Percentiles rank a stretch among this genome's conserved stretches.
phyloP scores from a whole-genome alignment of 2,329 filamentous ascomycete genomes.

The Paraphaeosphaeria sporulosa region DNA sequence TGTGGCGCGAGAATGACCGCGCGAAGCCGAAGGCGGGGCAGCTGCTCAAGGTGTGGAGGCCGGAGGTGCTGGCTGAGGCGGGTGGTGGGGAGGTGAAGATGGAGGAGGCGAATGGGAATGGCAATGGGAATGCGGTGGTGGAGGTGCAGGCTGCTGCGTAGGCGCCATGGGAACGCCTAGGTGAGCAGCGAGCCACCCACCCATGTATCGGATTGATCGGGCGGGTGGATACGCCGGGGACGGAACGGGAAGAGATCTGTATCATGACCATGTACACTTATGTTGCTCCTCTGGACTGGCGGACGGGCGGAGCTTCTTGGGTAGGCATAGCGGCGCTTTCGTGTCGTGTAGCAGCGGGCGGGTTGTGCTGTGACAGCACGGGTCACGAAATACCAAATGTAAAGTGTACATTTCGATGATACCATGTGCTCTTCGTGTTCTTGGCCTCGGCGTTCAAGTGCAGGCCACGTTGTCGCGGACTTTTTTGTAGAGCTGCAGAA shows the following conservation, averaged over 20 bases:
- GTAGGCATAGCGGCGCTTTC: neutral
- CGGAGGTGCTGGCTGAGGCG: constrained; percentile 52
- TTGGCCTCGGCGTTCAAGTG: no score
- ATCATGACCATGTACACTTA: constrained; percentile 3
- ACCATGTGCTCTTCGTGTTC: neutral
- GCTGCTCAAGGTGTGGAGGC: constrained; percentile 63
- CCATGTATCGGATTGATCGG: no score
- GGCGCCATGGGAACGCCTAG: no score
- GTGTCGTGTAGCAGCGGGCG: neutral
- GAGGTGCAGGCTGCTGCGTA: neutral
- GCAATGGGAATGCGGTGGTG: neutral
- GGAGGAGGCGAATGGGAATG: constrained; percentile 19
- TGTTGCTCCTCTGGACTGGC: neutral
- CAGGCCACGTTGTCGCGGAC: no score
- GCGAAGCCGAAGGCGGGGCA: constrained; percentile 60
- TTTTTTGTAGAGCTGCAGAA: no score
- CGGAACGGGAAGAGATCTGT: neutral
- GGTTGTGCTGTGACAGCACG: neutral
- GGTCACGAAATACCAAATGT: neutral
- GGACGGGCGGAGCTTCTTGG: neutral
- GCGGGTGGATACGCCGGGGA: neutral
- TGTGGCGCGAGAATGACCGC: constrained; percentile 60
- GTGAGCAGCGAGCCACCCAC: no score
- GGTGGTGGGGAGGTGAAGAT: constrained; percentile 26
- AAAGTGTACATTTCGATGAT: neutral